Evolutionary conservation across 163 green algal species (phyloP).

Genomic region (Dunaliella salina): DNA sequence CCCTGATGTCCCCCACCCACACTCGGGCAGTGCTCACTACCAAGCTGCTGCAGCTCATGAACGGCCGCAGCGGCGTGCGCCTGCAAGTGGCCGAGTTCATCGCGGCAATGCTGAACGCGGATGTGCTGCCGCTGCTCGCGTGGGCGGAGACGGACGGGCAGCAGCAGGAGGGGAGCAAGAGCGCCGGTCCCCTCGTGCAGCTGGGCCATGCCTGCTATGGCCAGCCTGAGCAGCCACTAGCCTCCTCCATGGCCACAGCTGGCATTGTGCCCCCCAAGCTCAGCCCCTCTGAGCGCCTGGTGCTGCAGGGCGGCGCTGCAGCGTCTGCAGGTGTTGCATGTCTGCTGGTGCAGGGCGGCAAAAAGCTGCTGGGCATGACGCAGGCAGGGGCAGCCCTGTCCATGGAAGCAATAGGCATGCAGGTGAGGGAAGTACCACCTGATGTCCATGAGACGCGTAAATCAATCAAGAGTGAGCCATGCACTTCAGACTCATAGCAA

Average conservation of each 20-base stretch:
- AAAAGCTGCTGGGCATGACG: constrained; percentile 40
- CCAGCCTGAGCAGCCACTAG: not conserved
- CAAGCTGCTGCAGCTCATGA: constrained; percentile 59
- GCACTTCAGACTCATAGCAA: too few relatives aligned
- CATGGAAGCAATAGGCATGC: constrained; percentile 53
- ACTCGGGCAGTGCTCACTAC: constrained; percentile 46
- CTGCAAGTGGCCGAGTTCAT: constrained; percentile 54
- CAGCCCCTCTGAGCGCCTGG: constrained; percentile 51
- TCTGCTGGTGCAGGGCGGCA: constrained; percentile 43
- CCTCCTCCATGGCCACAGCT: not conserved
- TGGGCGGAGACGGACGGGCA: not conserved
- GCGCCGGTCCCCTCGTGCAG: constrained; percentile 16
- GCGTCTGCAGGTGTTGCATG: constrained; percentile 51
- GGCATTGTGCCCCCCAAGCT: constrained; percentile 19
- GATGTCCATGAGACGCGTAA: too few relatives aligned
- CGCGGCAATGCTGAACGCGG: constrained; percentile 36
- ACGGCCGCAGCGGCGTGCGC: constrained; percentile 48
- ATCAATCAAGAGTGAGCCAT: too few relatives aligned
- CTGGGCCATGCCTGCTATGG: constrained; percentile 49
- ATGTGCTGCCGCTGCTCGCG: constrained; percentile 3
- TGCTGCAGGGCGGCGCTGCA: constrained; percentile 42
- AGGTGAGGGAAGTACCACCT: constrained; percentile 20
- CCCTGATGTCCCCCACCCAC: not conserved
- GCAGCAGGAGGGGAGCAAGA: not conserved
- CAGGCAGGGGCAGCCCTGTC: constrained; percentile 57